Conservation (phyloP, 2,329 filamentous ascomycete species). For the Xylariomycetidae sp. region DNA sequence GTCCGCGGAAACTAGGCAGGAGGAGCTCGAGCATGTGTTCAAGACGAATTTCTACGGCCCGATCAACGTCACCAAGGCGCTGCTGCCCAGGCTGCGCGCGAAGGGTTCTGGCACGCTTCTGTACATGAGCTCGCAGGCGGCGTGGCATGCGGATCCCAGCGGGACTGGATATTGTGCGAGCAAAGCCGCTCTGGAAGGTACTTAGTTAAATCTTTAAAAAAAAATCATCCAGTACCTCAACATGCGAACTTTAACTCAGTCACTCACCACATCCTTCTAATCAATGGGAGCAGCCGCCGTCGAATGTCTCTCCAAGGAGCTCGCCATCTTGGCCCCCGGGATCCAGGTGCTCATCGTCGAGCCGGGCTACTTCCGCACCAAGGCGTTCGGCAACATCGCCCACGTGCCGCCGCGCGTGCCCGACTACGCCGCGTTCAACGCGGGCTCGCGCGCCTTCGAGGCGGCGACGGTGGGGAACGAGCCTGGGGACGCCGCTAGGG, state of each 20-base stretch:
- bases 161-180: conserved; percentile 20
- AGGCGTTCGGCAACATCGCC: conserved; percentile 31
- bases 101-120: conserved; percentile 27
- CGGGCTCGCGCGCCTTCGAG: conserved; percentile 22
- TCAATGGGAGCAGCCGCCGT: conserved; percentile 24
- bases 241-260: too few relatives aligned
- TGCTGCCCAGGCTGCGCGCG: conserved; percentile 27
- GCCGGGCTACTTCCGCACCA: conserved; percentile 39
- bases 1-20: conserved; percentile 10
- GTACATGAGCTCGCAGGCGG: conserved; percentile 32
- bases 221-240: too few relatives aligned
- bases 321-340: conserved; percentile 23
- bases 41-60: conserved; percentile 35
- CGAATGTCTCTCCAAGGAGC: conserved; percentile 28
- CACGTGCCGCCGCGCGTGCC: conserved; percentile 19
- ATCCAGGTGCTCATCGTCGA: conserved; percentile 35
- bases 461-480: conserved; percentile 22
- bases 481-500: conserved; percentile 20
- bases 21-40: conserved; percentile 22
- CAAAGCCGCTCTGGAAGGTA: conserved; percentile 20
- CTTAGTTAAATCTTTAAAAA: too few relatives aligned
- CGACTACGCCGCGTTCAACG: conserved; percentile 29
- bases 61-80: conserved; percentile 30
- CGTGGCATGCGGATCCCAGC: conserved; percentile 27
- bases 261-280: conserved; percentile 5